These are phyloP conservation scores for Lichtheimia ornata DNA, from an alignment of 371 early-diverging fungal genomes.

Conservation along the genomic window DNA sequence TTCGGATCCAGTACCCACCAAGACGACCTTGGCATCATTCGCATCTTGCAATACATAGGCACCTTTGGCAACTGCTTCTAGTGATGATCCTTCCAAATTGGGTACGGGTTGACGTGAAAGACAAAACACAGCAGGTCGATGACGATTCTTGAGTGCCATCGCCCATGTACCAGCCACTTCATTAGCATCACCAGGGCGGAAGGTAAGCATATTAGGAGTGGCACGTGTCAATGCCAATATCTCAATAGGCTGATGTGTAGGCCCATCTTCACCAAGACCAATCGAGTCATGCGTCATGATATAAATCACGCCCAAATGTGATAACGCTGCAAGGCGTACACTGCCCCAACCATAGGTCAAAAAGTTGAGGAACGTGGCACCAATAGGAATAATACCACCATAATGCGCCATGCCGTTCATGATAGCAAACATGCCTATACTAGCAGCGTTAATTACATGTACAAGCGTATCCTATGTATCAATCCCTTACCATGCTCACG, in stretches of 20 bases:
- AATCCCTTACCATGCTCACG: conserved; percentile 96
- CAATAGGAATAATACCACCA: conserved; percentile 83
- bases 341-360: conserved; percentile 87
- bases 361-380: conserved; percentile 98
- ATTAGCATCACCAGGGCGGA: conserved; percentile 97
- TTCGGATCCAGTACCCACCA: conserved; percentile 95
- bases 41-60: conserved; percentile 73
- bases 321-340: conserved; percentile 90
- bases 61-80: conserved; percentile 76
- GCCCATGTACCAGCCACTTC: conserved; percentile 92
- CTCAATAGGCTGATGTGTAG: conserved; percentile 99
- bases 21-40: conserved; percentile 55
- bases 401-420: conserved; percentile 96
- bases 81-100: conserved; percentile 82
- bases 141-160: conserved; percentile 68
- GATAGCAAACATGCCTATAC: conserved; percentile 83
- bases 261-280: conserved; percentile 98
- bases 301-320: conserved; percentile 86
- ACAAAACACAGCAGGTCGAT: conserved; percentile 85
- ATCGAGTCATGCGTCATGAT: conserved; percentile 99
- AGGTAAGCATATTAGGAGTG: conserved; percentile 85
- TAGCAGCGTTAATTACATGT: too few relatives aligned
- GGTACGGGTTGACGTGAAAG: conserved; percentile 96
- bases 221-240: conserved; percentile 91
- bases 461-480: too few relatives aligned